These are phyloP conservation scores for Tillandsia leiboldiana DNA, from an alignment of 176 grass and related monocot genomes.

Conservation along the genomic window DNA sequence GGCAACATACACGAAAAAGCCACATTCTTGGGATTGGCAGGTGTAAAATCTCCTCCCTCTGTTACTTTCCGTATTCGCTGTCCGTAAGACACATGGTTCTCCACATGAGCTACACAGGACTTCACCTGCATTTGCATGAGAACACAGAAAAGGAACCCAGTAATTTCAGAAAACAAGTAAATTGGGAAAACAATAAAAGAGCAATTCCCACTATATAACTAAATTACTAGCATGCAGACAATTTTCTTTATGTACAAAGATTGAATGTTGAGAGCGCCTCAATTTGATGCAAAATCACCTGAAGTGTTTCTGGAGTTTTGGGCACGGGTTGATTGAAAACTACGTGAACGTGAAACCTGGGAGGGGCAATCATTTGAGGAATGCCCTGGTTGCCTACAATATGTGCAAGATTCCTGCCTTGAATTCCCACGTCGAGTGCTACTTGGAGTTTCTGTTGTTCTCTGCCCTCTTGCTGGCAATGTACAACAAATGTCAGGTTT, in stretches of 20 bases:
- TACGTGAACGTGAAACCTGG: conserved; percentile 29
- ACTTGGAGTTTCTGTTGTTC: conserved; percentile 23
- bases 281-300: conserved; percentile 20
- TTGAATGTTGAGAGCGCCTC: not conserved
- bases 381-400: conserved; percentile 43
- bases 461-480: conserved; percentile 49
- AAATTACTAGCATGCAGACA: not conserved
- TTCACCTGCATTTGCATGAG: conserved; percentile 36
- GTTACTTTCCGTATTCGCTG: conserved; percentile 78
- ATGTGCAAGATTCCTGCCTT: conserved; percentile 40
- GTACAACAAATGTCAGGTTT: conserved; percentile 13
- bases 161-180: not conserved
- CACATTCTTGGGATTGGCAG: conserved; percentile 52
- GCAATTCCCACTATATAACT: not conserved
- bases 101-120: conserved; percentile 60
- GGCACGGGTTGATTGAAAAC: conserved; percentile 31
- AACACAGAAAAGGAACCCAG: not conserved
- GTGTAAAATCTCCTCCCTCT: conserved; percentile 86
- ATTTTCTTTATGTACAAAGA: not conserved
- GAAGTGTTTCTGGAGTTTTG: conserved; percentile 27
- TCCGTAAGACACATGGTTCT: conserved; percentile 38
- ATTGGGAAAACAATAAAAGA: not conserved
- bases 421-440: conserved; percentile 27
- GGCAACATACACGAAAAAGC: conserved; percentile 55
- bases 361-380: conserved; percentile 40